Percentiles rank a stretch among this genome's conserved stretches.
phyloP scores from a whole-genome alignment of 345 rosid species.

The Balakata baccata region DNA sequence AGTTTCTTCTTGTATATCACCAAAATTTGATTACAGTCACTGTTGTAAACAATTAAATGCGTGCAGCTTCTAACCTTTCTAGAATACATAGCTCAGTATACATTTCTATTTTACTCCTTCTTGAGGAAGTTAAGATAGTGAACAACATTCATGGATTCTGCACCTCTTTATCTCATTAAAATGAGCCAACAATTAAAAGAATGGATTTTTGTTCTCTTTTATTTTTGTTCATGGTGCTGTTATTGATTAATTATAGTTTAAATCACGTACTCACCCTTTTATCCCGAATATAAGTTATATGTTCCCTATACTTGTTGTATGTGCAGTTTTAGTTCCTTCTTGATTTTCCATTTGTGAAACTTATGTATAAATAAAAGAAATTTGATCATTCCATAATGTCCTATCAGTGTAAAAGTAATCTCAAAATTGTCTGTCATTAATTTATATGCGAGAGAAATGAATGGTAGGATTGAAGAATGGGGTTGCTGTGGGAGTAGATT shows the following conservation, averaged over 20 bases:
- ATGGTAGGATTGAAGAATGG: background rate
- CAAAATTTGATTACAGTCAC: background rate
- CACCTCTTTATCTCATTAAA: background rate
- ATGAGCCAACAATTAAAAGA: background rate
- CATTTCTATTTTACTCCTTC: background rate
- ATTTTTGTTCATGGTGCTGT: background rate
- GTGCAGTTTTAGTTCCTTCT: background rate
- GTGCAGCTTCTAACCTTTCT: background rate
- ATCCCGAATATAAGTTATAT: background rate
- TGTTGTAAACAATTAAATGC: background rate
- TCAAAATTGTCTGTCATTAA: background rate
- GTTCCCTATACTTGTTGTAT: background rate
- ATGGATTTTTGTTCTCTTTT: background rate
- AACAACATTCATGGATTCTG: no score
- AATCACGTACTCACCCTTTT: background rate
- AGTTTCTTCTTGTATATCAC: no score
- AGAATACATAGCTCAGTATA: background rate
- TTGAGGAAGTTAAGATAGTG: background rate
- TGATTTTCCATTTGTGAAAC: background rate
- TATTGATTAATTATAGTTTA: background rate
- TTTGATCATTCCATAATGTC: background rate
- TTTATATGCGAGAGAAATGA: background rate
- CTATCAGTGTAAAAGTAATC: background rate
- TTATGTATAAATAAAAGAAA: background rate
- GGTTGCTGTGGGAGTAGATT: background rate